Conservation (phyloP, 2,329 filamentous ascomycete genomes). For the Clarireedia monteithiana region DNA sequence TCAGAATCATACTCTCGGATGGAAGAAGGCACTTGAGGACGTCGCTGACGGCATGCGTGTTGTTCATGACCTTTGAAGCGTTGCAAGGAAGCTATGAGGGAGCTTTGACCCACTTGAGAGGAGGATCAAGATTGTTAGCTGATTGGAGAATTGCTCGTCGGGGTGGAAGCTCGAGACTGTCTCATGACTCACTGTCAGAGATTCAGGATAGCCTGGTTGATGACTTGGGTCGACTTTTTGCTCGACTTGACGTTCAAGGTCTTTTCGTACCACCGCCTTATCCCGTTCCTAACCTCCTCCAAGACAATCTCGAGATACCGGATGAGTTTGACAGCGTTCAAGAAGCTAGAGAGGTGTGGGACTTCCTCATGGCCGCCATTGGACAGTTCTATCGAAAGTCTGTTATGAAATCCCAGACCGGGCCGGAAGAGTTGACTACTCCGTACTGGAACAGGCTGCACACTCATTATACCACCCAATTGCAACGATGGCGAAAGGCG, state of each 20-base stretch:
- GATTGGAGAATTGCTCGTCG: slow-evolving; percentile 27
- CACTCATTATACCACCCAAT: slow-evolving; percentile 24
- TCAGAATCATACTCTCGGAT: slow-evolving; percentile 23
- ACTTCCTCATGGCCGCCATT: slow-evolving; percentile 28
- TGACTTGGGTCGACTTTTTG: slow-evolving; percentile 27
- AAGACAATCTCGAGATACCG: slow-evolving; percentile 23
- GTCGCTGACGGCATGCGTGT: slow-evolving; percentile 25
- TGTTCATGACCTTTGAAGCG: slow-evolving; percentile 29
- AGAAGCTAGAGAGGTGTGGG: slow-evolving; percentile 25
- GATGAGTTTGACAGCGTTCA: slow-evolving; percentile 24
- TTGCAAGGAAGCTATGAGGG: slow-evolving; percentile 28
- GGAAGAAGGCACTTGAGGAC: slow-evolving; percentile 27
- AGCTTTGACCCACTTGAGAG: slow-evolving; percentile 26
- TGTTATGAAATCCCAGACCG: slow-evolving; percentile 21
- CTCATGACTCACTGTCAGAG: slow-evolving; percentile 28
- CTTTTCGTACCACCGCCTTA: slow-evolving; percentile 27
- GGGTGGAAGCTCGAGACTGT: slow-evolving; percentile 24
- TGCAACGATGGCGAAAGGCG: slow-evolving; percentile 24
- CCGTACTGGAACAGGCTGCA: slow-evolving; percentile 24
- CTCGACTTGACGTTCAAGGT: slow-evolving; percentile 26
- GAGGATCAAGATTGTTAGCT: slow-evolving; percentile 25
- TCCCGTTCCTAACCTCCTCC: slow-evolving; percentile 26
- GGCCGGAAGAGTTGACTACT: slow-evolving; percentile 21
- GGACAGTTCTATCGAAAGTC: slow-evolving; percentile 27
- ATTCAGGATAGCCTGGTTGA: slow-evolving; percentile 28